phyloP scores from a whole-genome alignment of 305 asterid species.

The Fraxinus angustifolia region DNA sequence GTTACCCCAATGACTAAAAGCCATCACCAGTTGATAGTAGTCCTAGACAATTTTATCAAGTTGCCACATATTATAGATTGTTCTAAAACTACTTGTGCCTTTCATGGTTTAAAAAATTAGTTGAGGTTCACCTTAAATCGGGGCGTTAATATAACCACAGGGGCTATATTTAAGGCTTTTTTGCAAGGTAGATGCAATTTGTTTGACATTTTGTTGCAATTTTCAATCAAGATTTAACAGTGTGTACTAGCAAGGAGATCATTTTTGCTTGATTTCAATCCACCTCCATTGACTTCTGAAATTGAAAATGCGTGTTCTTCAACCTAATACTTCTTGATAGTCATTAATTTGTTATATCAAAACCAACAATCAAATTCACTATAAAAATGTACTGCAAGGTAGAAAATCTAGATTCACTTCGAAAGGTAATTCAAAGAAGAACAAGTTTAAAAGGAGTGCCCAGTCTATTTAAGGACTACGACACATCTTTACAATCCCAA shows the following conservation, averaged over 20 bases:
- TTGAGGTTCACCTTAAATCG: background rate
- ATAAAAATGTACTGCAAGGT: background rate
- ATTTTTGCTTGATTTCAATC: background rate
- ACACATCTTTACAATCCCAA: background rate
- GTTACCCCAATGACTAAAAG: background rate
- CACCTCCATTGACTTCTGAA: background rate
- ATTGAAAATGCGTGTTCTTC: background rate
- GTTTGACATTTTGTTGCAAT: background rate
- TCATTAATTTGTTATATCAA: background rate
- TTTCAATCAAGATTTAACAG: background rate
- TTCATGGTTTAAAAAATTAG: background rate
- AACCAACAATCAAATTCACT: background rate
- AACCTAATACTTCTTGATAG: too few relatives aligned
- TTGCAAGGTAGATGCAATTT: background rate
- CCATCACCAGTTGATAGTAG: background rate
- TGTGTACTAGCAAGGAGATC: background rate
- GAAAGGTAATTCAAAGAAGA: background rate
- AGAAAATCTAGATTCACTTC: background rate
- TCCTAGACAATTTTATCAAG: background rate
- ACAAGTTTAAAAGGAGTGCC: background rate
- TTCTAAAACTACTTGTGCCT: background rate
- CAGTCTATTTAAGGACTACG: background rate
- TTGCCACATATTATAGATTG: background rate
- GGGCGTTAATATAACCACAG: background rate
- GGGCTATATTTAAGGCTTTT: background rate